phyloP scores from a whole-genome alignment of 2,329 filamentous ascomycete genomes.

The Clonostachys rosea region DNA sequence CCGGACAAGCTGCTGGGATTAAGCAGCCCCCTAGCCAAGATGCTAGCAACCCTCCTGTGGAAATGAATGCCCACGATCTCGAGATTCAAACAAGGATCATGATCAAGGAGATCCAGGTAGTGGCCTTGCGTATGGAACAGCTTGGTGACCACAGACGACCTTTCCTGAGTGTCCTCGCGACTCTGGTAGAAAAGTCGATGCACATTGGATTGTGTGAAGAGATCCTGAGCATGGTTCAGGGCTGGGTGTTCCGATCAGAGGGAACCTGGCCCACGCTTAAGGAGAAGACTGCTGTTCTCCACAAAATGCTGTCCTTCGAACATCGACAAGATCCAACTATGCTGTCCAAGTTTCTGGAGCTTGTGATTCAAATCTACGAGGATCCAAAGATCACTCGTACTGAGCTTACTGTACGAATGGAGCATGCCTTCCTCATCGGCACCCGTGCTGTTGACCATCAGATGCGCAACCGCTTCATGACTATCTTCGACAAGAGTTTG shows the following conservation, averaged over 20 bases:
- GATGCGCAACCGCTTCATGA: conserved; percentile 96
- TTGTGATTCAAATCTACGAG: conserved; percentile 97
- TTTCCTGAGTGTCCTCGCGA: conserved; percentile 91
- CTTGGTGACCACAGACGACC: conserved; percentile 87
- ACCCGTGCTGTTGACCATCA: conserved; percentile 90
- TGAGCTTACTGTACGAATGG: conserved; percentile 93
- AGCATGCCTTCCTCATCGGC: conserved; percentile 96
- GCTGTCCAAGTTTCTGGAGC: conserved; percentile 86
- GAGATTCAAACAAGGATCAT: conserved; percentile 89
- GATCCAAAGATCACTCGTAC: conserved; percentile 93
- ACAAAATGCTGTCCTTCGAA: conserved; percentile 98
- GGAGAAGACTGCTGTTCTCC: conserved; percentile 97
- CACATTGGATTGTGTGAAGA: conserved; percentile 85
- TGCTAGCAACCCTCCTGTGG: conserved; percentile 41
- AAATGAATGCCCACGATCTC: conserved; percentile 71
- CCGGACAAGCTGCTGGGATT: conserved; percentile 40
- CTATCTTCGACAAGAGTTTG: conserved; percentile 90
- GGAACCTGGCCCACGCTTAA: conserved; percentile 97
- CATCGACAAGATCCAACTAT: conserved; percentile 76
- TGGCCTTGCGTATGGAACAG: conserved; percentile 86
- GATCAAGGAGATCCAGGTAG: conserved; percentile 91
- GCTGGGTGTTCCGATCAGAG: conserved; percentile 92
- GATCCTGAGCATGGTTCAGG: conserved; percentile 88
- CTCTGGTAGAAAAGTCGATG: conserved; percentile 90
- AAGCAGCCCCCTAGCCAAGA: conserved; percentile 40